Conservation (phyloP, 441 rosid species). For the Erodium moschatum region DNA sequence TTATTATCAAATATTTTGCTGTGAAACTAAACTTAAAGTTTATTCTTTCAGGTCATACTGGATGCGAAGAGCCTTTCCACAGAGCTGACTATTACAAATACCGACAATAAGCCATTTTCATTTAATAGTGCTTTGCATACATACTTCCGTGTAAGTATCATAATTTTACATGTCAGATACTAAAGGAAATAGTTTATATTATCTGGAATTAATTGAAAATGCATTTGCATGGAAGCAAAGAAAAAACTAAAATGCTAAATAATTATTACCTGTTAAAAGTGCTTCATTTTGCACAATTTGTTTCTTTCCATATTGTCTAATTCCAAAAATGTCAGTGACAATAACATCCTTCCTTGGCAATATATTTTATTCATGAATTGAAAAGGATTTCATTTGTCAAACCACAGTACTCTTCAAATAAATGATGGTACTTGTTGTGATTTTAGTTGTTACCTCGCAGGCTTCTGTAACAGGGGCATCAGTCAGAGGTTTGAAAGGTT, state of each 20-base stretch:
- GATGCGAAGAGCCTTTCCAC: conserved; percentile 65
- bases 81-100: conserved; percentile 59
- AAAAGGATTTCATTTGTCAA: background rate
- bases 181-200: conserved; percentile 1
- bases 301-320: background rate
- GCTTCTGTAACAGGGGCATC: conserved; percentile 70
- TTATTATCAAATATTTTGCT: no score
- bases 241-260: background rate
- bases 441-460: conserved; percentile 33
- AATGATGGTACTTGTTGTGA: background rate
- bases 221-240: background rate
- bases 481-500: conserved; percentile 73
- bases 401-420: background rate
- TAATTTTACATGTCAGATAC: background rate
- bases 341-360: no score
- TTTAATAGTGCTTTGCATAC: conserved; percentile 78
- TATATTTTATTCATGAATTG: no score
- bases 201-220: background rate
- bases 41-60: conserved; percentile 50
- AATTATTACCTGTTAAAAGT: background rate
- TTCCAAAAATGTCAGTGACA: no score
- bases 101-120: conserved; percentile 68
- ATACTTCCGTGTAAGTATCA: conserved; percentile 58
- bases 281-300: background rate
- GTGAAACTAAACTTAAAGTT: background rate